phyloP scores from a whole-genome alignment of 345 rosid species.

The Boechera retrofracta region DNA sequence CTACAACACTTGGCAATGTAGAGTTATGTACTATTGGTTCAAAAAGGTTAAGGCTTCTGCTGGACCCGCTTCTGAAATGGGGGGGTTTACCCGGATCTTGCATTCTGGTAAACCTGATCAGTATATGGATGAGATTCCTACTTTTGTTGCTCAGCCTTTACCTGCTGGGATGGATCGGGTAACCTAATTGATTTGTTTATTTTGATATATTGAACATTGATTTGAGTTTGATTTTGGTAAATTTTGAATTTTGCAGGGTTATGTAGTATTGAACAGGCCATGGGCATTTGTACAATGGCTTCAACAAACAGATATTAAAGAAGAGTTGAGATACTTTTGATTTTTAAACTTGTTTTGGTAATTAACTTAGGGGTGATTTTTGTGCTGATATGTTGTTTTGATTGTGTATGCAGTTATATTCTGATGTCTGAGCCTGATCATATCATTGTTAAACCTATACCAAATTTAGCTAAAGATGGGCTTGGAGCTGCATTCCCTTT shows the following conservation, averaged over 20 bases:
- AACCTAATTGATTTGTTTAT: neutral
- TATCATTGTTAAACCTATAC: slow-evolving; percentile 90
- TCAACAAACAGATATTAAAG: slow-evolving; percentile 77
- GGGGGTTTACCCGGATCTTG: slow-evolving; percentile 94
- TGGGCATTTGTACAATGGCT: slow-evolving; percentile 99
- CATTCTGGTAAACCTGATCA: slow-evolving; percentile 88
- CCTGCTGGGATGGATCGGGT: slow-evolving; percentile 98
- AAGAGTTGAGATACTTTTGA: slow-evolving; percentile 63
- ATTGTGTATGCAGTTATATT: slow-evolving; percentile 60
- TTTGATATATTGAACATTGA: neutral
- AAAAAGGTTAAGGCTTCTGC: slow-evolving; percentile 68
- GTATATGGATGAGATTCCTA: slow-evolving; percentile 96
- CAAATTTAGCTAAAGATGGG: slow-evolving; percentile 83
- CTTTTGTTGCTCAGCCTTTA: slow-evolving; percentile 89
- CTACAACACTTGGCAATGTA: slow-evolving; percentile 97
- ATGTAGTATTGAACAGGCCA: slow-evolving; percentile 93
- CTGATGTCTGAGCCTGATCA: slow-evolving; percentile 99
- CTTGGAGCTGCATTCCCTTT: slow-evolving; percentile 96
- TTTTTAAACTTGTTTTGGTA: neutral
- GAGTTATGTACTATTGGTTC: slow-evolving; percentile 98
- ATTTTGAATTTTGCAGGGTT: slow-evolving; percentile 62
- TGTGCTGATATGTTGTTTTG: slow-evolving; percentile 1
- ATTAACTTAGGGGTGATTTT: neutral
- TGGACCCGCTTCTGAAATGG: slow-evolving; percentile 83
- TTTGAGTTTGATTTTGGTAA: slow-evolving; percentile 7